These are phyloP conservation scores for Salix brachista DNA, from an alignment of 345 rosid genomes.

Conservation along the genomic window DNA sequence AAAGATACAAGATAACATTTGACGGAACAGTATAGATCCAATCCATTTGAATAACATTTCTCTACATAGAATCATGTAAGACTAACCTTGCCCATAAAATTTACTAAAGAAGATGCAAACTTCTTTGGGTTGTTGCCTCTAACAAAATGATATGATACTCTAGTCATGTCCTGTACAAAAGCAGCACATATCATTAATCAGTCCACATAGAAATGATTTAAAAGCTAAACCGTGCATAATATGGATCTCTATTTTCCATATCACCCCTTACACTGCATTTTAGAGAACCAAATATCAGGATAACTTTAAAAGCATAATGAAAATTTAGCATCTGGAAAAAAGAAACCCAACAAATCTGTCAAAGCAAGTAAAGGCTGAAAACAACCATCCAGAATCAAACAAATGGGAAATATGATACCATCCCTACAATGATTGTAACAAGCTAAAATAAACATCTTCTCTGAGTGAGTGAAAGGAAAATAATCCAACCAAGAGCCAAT, in stretches of 20 bases:
- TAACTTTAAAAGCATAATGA: background rate
- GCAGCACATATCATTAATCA: background rate
- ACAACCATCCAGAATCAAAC: background rate
- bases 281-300: background rate
- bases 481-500: background rate
- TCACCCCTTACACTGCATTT: background rate
- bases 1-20: background rate
- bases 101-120: slow-evolving; percentile 69
- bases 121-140: slow-evolving; percentile 67
- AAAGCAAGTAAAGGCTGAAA: background rate
- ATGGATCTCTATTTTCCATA: slow-evolving; percentile 3
- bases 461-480: background rate
- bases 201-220: background rate
- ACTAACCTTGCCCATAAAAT: slow-evolving; percentile 86
- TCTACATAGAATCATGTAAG: slow-evolving; percentile 1
- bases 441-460: background rate
- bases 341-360: background rate
- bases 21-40: background rate
- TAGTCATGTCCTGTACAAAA: slow-evolving; percentile 78
- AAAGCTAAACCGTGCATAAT: slow-evolving; percentile 1
- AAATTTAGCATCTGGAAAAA: background rate
- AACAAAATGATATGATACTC: slow-evolving; percentile 77
- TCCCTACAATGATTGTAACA: background rate
- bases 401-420: background rate
- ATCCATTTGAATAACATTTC: background rate